phyloP scores from a whole-genome alignment of 2,329 filamentous ascomycete genomes.

The Beauveria bassiana region DNA sequence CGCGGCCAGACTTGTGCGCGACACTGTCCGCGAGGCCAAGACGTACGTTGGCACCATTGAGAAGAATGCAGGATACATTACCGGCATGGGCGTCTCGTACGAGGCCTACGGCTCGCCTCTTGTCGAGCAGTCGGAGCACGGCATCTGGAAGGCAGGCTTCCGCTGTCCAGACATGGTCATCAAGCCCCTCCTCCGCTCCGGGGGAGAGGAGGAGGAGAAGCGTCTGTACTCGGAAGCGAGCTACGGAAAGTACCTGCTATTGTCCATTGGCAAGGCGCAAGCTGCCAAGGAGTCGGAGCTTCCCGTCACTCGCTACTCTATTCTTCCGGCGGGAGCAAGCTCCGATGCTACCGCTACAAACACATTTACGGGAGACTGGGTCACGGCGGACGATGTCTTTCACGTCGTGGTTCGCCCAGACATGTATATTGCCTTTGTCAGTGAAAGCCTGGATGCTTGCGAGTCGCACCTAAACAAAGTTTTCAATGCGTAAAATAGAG shows the following conservation, averaged over 20 bases:
- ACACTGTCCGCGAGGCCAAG: constrained; percentile 35
- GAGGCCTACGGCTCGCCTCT: constrained; percentile 26
- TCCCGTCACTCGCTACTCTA: neutral
- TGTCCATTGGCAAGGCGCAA: constrained; percentile 15
- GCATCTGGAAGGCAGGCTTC: constrained; percentile 30
- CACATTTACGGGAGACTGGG: constrained; percentile 24
- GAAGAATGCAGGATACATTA: constrained; percentile 40
- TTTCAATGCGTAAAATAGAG: neutral
- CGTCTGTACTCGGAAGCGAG: constrained; percentile 24
- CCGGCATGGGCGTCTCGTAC: constrained; percentile 38
- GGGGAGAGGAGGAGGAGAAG: constrained; percentile 13
- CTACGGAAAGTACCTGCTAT: constrained; percentile 26
- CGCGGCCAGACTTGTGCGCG: constrained; percentile 36
- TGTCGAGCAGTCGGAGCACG: constrained; percentile 23
- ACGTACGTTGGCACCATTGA: constrained; percentile 40
- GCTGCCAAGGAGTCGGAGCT: neutral
- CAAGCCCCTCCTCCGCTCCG: constrained; percentile 1
- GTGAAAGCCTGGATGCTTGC: neutral
- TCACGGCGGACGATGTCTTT: constrained; percentile 19
- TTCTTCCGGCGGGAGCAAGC: neutral
- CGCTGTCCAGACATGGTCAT: constrained; percentile 30
- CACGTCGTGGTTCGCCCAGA: constrained; percentile 31
- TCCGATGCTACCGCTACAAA: constrained; percentile 4
- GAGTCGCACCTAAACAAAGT: neutral
- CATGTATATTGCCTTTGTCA: constrained; percentile 28